Percentiles rank a stretch among this genome's conserved stretches.
phyloP scores from a whole-genome alignment of 345 rosid genomes.

The Camelina neglecta region DNA sequence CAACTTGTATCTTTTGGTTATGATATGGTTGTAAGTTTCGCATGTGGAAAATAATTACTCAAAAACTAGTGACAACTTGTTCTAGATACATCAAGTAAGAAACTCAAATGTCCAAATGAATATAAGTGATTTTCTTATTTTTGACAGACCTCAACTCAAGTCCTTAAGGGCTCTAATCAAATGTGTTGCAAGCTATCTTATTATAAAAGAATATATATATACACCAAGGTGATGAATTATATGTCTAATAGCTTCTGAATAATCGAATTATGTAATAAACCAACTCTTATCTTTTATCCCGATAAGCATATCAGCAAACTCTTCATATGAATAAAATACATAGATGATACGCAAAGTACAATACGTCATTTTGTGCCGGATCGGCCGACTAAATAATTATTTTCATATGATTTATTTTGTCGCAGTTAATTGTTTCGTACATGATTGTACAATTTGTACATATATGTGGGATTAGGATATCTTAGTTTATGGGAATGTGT shows the following conservation, averaged over 20 bases:
- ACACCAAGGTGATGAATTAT: background rate
- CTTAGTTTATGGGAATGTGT: slow-evolving; percentile 21
- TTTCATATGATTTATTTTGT: background rate
- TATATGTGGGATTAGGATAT: too few relatives aligned
- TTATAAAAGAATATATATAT: too few relatives aligned
- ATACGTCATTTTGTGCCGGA: background rate
- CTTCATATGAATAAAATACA: background rate
- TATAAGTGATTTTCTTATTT: background rate
- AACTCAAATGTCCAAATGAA: slow-evolving; percentile 28
- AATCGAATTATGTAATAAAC: slow-evolving; percentile 1
- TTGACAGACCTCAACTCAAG: background rate
- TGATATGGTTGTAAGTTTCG: slow-evolving; percentile 13
- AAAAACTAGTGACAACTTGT: slow-evolving; percentile 4
- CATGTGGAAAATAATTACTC: slow-evolving; percentile 9
- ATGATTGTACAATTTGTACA: too few relatives aligned
- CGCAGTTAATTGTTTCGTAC: background rate
- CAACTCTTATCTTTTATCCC: slow-evolving; percentile 3
- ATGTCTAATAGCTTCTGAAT: background rate
- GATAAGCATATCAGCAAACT: slow-evolving; percentile 30
- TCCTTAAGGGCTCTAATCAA: background rate
- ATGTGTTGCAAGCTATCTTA: background rate
- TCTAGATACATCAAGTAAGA: slow-evolving; percentile 1
- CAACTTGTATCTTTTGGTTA: background rate
- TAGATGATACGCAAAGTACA: slow-evolving; percentile 1
- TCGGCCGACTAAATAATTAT: background rate